A percentile compares a stretch with the other conserved stretches of the same genome.
phyloP scores from a whole-genome alignment of 108 stramenopile species.

The Aurantiochytrium sp. region DNA sequence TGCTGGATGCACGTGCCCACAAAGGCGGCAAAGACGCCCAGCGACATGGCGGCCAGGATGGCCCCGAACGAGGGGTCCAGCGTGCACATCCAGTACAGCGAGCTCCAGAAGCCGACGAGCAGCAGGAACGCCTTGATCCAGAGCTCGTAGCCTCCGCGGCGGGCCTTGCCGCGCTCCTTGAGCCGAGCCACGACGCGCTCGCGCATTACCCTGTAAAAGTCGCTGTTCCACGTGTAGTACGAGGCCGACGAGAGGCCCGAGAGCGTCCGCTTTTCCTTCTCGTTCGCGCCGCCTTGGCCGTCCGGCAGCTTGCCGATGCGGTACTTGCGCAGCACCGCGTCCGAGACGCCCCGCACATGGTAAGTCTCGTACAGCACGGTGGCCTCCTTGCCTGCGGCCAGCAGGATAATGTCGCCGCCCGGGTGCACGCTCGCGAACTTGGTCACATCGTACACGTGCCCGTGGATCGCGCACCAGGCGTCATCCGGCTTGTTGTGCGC shows the following conservation, averaged over 20 bases:
- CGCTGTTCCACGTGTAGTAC: conserved; percentile 54
- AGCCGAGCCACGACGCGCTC: conserved; percentile 46
- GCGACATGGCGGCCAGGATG: conserved; percentile 34
- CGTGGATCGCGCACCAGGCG: background rate
- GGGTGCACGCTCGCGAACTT: conserved; percentile 44
- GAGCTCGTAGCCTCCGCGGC: conserved; percentile 50
- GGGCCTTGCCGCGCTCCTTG: conserved; percentile 35
- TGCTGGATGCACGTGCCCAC: conserved; percentile 64
- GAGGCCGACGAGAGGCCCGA: conserved; percentile 37
- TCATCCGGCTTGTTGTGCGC: conserved; percentile 6
- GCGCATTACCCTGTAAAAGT: conserved; percentile 49
- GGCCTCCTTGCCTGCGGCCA: conserved; percentile 54
- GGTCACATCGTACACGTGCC: conserved; percentile 31
- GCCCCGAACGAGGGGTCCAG: background rate
- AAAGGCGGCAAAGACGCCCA: conserved; percentile 58
- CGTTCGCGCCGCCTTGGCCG: background rate
- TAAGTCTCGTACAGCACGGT: conserved; percentile 58
- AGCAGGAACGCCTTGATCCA: conserved; percentile 54
- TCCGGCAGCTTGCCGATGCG: conserved; percentile 26
- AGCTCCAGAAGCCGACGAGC: conserved; percentile 51
- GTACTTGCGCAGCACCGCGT: background rate
- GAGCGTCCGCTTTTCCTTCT: conserved; percentile 45
- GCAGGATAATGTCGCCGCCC: conserved; percentile 59
- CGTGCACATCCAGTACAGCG: conserved; percentile 48
- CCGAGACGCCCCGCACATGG: conserved; percentile 52